Conservation (phyloP, 2,329 filamentous ascomycete genomes). For the Diplodia corticola region DNA sequence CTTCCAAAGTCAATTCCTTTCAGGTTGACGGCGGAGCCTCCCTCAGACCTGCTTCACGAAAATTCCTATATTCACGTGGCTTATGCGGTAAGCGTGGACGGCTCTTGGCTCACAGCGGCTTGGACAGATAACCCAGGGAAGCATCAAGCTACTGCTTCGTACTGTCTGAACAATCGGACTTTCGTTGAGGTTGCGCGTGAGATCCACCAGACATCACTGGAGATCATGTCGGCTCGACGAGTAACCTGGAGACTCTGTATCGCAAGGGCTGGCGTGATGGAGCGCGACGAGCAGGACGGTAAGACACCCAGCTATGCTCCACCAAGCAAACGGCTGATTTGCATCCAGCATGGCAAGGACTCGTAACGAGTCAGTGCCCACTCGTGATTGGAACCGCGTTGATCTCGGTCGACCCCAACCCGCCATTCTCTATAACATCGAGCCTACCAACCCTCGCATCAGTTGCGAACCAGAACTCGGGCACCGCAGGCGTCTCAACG, state of each 20-base stretch:
- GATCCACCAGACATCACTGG: constrained; percentile 75
- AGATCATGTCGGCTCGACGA: constrained; percentile 68
- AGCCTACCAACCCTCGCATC: constrained; percentile 31
- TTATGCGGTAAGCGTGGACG: constrained; percentile 73
- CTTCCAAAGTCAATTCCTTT: constrained; percentile 74
- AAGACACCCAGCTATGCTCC: constrained; percentile 24
- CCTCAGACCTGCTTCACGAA: constrained; percentile 72
- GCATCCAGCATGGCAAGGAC: constrained; percentile 34
- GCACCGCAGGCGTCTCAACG: constrained; percentile 14
- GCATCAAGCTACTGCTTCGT: constrained; percentile 71
- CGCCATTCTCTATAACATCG: constrained; percentile 64
- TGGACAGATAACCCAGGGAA: constrained; percentile 79
- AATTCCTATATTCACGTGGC: constrained; percentile 79
- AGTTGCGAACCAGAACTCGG: constrained; percentile 23
- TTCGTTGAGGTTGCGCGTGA: constrained; percentile 69
- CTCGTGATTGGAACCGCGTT: constrained; percentile 51
- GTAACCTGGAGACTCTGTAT: constrained; percentile 78
- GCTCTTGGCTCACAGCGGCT: constrained; percentile 74
- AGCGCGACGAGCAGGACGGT: constrained; percentile 62
- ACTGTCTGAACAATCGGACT: constrained; percentile 64
- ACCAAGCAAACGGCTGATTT: neutral
- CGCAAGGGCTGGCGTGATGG: constrained; percentile 69
- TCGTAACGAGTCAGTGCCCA: constrained; percentile 40
- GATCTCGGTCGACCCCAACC: constrained; percentile 65
- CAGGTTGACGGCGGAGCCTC: constrained; percentile 66